Evolutionary conservation across 2,329 filamentous ascomycete genomes (phyloP), one percentile per base, ranked within the genome.

Genomic region (Fusarium sp.): DNA sequence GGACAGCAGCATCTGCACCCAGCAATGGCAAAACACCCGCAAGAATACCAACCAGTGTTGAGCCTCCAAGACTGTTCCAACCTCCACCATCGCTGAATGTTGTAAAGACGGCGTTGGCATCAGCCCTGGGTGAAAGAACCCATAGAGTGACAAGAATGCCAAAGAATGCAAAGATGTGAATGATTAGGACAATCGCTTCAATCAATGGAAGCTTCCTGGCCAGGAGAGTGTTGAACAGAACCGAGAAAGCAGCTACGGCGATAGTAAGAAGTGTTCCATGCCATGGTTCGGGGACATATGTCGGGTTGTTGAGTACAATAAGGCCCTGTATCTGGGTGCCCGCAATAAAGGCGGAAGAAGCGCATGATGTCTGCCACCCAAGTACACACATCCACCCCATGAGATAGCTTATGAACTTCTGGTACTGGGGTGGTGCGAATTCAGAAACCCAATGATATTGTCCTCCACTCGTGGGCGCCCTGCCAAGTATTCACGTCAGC

Each of bases 361-460:
- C 80, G 2, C 79, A 74, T 2, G 77, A 77, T 2, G 78, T 75
- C 44, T 83, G 79, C 83, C 83, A 85, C 23, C 80, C 81, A 1
- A 82, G 74, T 0, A 82, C 77, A 6, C 77, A 81, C 64, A 83
- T 77, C 83, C 82, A 84, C 3, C 81, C 82, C 74, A 72, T 74
- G 17, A 84, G 72, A 68, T 88, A 89, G 61, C 83, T 86, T 3
- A 87, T 75, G 34, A 83, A 80, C 56, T 83, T 85, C 65, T 87
- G 84, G 50, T 80, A 78, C 42, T 75, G 74, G 1, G 73, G 76
- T 0, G 84, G 82, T 1, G 83, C 81, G 60, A 86, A 86, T 49
- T 86, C 83, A 2, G 81, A 85, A 2, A 86, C 84, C 85, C 84
- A 87, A 65, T 86, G 84, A 62, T 87, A 88, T 67, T 88, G 85